Conservation (phyloP, 1,139 yeast genomes). For the Nakaseomyces bracarensis region DNA sequence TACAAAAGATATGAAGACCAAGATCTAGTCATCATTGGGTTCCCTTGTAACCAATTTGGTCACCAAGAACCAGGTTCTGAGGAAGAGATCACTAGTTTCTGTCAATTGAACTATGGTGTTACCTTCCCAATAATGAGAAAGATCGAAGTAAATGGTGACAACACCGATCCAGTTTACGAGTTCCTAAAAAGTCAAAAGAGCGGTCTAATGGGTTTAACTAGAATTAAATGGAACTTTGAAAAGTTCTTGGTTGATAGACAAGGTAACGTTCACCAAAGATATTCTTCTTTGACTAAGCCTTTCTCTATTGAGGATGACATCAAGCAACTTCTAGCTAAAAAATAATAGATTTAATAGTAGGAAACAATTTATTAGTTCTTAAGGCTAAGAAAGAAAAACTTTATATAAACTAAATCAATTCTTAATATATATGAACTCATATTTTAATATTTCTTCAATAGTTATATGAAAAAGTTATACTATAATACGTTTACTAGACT, state of each 20-base stretch:
- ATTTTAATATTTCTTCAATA: too few species aligned
- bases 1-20: slow-evolving; percentile 69
- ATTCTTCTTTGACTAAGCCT: slow-evolving; percentile 64
- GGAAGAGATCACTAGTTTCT: slow-evolving; percentile 54
- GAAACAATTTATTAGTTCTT: too few species aligned
- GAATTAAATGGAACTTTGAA: slow-evolving; percentile 93
- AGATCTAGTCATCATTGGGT: slow-evolving; percentile 75
- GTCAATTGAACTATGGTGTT: slow-evolving; percentile 66
- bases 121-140: slow-evolving; percentile 83
- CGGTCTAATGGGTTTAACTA: slow-evolving; percentile 67
- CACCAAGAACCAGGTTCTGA: slow-evolving; percentile 78
- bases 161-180: slow-evolving; percentile 72
- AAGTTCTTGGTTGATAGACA: slow-evolving; percentile 68
- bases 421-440: too few species aligned
- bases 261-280: slow-evolving; percentile 69
- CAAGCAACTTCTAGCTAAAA: slow-evolving; percentile 35
- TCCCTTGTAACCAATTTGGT: slow-evolving; percentile 91
- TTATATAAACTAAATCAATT: too few species aligned
- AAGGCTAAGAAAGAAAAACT: too few species aligned
- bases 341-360: neutral
- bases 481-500: too few species aligned
- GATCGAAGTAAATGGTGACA: slow-evolving; percentile 79
- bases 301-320: slow-evolving; percentile 43
- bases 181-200: slow-evolving; percentile 53
- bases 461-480: too few species aligned